Evolutionary conservation across 2,329 filamentous ascomycete genomes (phyloP).

Genomic region (Clathrospora elynae): DNA sequence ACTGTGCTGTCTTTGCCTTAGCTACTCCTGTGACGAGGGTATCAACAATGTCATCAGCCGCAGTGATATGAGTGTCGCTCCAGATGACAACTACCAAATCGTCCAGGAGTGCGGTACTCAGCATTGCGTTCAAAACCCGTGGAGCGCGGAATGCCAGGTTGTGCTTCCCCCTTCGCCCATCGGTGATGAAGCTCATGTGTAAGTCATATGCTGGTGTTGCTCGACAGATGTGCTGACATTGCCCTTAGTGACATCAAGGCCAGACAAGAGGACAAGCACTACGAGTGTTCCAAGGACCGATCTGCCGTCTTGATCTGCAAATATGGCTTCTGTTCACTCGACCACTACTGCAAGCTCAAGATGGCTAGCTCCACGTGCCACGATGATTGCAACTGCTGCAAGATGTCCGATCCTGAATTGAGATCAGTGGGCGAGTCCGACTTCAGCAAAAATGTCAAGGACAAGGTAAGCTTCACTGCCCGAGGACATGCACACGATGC

Average conservation of each 20-base stretch:
- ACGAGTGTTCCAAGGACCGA: constrained; percentile 4
- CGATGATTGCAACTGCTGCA: constrained; percentile 20
- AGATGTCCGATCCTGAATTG: not conserved
- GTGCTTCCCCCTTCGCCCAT: too few species aligned
- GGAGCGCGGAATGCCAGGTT: too few species aligned
- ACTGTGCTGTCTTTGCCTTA: too few species aligned
- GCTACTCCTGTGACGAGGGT: too few species aligned
- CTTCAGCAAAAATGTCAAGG: too few species aligned
- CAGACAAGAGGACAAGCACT: not conserved
- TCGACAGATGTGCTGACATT: not conserved
- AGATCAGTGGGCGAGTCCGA: not conserved
- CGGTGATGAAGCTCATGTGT: not conserved
- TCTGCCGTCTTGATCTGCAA: constrained; percentile 15
- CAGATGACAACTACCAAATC: too few species aligned
- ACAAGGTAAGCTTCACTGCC: constrained; percentile 1
- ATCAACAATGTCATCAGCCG: too few species aligned
- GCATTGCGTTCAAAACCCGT: too few species aligned
- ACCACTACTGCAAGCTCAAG: constrained; percentile 15
- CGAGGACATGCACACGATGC: not conserved
- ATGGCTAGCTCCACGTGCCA: constrained; percentile 5
- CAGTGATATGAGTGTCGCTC: too few species aligned
- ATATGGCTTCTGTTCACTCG: constrained; percentile 20
- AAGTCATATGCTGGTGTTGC: too few species aligned
- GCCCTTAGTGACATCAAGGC: not conserved
- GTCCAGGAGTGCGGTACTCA: too few species aligned